These are phyloP conservation scores for Monosporascus sp. DNA, from an alignment of 2,329 filamentous ascomycete species.

Conservation along the genomic window DNA sequence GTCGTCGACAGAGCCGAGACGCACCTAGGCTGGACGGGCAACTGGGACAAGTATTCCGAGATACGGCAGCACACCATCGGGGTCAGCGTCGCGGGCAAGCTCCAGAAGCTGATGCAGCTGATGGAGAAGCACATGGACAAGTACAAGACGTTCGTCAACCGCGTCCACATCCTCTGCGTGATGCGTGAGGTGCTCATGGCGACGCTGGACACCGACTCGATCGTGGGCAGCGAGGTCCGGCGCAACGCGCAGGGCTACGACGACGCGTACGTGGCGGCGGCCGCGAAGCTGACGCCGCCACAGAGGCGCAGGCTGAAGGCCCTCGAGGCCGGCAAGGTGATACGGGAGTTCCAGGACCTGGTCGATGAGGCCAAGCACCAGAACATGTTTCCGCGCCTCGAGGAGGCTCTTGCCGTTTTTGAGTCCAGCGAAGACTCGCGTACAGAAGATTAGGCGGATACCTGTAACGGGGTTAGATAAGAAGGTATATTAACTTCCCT, in stretches of 20 bases:
- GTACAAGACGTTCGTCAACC: slow-evolving; percentile 11
- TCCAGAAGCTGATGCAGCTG: slow-evolving; percentile 13
- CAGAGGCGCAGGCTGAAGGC: slow-evolving; percentile 11
- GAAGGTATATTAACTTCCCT: too few relatives aligned
- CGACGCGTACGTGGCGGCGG: slow-evolving; percentile 8
- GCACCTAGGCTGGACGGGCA: slow-evolving; percentile 14
- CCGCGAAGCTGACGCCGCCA: slow-evolving; percentile 7
- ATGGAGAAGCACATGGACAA: slow-evolving; percentile 8
- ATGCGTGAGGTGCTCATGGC: slow-evolving; percentile 15
- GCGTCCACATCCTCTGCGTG: slow-evolving; percentile 16
- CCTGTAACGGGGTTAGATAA: too few relatives aligned
- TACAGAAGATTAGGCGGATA: not conserved
- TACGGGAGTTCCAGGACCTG: slow-evolving; percentile 11
- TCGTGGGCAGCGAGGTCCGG: slow-evolving; percentile 8
- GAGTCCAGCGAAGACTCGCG: not conserved
- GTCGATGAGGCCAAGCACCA: slow-evolving; percentile 9
- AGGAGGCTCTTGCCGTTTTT: slow-evolving; percentile 2
- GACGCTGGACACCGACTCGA: slow-evolving; percentile 10
- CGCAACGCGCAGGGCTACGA: slow-evolving; percentile 11
- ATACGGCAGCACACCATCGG: slow-evolving; percentile 7
- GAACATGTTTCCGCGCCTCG: slow-evolving; percentile 8
- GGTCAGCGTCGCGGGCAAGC: slow-evolving; percentile 6
- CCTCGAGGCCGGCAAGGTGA: slow-evolving; percentile 14
- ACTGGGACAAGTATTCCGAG: slow-evolving; percentile 8
- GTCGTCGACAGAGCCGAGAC: slow-evolving; percentile 11